A percentile compares a stretch with the other conserved stretches of the same genome.
phyloP scores from a whole-genome alignment of 1,139 yeast species.

The Kurtzmaniella quercitrusa region DNA sequence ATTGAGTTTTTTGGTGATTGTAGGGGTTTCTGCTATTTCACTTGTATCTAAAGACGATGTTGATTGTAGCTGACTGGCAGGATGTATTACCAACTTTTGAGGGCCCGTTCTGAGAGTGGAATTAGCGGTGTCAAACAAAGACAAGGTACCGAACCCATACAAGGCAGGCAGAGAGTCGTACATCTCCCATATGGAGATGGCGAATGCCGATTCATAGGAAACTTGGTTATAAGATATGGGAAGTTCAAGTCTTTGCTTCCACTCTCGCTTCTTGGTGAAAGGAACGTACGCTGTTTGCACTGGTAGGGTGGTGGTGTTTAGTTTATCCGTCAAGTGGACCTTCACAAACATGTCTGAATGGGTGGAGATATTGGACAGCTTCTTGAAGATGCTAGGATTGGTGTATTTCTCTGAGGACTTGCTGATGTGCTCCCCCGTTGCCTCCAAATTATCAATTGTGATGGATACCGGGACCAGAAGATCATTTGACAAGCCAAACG shows the following conservation, averaged over 20 bases:
- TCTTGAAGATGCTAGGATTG: conserved; percentile 49
- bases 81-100: conserved; percentile 23
- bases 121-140: conserved; percentile 47
- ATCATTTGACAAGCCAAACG: conserved; percentile 77
- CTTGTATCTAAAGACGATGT: no score
- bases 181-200: conserved; percentile 64
- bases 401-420: conserved; percentile 52
- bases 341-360: conserved; percentile 62
- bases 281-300: conserved; percentile 62
- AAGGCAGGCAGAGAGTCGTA: conserved; percentile 45
- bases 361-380: conserved; percentile 45
- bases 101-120: conserved; percentile 34
- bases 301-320: conserved; percentile 63
- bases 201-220: conserved; percentile 55
- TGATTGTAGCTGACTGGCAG: conserved; percentile 6
- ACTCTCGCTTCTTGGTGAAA: conserved; percentile 43
- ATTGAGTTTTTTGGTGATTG: background rate
- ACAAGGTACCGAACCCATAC: conserved; percentile 59
- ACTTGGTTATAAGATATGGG: conserved; percentile 72
- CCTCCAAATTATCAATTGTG: conserved; percentile 32
- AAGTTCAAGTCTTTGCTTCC: conserved; percentile 60
- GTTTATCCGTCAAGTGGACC: conserved; percentile 52
- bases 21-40: background rate
- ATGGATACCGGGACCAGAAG: conserved; percentile 47
- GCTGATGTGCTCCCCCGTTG: conserved; percentile 13